These are phyloP conservation scores for Aspergillus persii DNA, from an alignment of 2,329 filamentous ascomycete species.

Conservation along the genomic window DNA sequence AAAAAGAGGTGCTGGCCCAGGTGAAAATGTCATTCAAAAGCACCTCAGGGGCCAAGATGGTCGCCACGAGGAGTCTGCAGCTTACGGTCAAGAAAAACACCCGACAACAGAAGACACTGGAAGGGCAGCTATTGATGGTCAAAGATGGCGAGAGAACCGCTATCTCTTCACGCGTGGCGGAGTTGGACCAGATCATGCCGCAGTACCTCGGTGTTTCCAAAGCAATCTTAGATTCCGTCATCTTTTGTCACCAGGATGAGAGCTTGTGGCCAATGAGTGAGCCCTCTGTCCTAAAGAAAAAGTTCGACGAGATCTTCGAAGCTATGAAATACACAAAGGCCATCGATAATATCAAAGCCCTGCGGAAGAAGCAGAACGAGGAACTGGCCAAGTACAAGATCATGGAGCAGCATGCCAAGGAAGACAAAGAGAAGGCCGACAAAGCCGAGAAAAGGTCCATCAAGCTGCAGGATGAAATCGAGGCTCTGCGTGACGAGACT, in stretches of 20 bases:
- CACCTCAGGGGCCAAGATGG: conserved; percentile 74
- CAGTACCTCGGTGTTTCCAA: conserved; percentile 84
- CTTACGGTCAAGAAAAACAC: conserved; percentile 80
- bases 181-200: conserved; percentile 81
- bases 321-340: conserved; percentile 96
- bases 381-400: conserved; percentile 71
- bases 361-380: conserved; percentile 79
- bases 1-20: conserved; percentile 86
- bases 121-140: conserved; percentile 71
- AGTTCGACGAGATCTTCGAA: conserved; percentile 97
- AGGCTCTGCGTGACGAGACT: conserved; percentile 60
- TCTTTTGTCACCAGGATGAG: conserved; percentile 98
- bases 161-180: conserved; percentile 74
- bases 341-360: conserved; percentile 86
- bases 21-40: conserved; percentile 85
- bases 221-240: conserved; percentile 88
- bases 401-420: conserved; percentile 73
- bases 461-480: conserved; percentile 62
- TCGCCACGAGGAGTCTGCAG: conserved; percentile 79
- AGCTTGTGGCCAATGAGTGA: conserved; percentile 96
- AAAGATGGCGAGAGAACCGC: conserved; percentile 76
- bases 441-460: conserved; percentile 64
- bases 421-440: conserved; percentile 80
- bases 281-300: conserved; percentile 79
- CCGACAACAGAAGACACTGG: conserved; percentile 77